Evolutionary conservation across 1,284 basidiomycete genomes (phyloP).

Genomic region (Pholiota adiposa): DNA sequence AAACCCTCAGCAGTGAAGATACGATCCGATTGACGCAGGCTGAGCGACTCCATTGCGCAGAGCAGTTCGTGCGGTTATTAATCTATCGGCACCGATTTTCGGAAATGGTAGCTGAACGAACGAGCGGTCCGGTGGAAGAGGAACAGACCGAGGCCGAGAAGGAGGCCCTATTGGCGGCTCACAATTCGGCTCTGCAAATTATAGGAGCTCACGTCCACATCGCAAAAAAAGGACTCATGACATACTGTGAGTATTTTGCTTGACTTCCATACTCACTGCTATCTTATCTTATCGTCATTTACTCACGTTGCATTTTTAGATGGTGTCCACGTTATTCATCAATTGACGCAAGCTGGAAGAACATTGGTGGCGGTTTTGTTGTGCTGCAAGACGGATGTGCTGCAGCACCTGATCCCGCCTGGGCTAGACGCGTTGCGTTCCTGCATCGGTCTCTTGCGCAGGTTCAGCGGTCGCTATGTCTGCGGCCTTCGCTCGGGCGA

Average conservation of each 20-base stretch:
- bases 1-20: conserved; percentile 84
- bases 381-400: conserved; percentile 71
- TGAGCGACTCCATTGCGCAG: conserved; percentile 81
- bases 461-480: conserved; percentile 82
- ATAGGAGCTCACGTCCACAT: conserved; percentile 83
- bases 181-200: conserved; percentile 77
- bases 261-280: conserved; percentile 11
- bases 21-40: conserved; percentile 88
- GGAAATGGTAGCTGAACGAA: conserved; percentile 70
- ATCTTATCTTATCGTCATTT: conserved; percentile 18
- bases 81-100: conserved; percentile 79
- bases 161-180: conserved; percentile 71
- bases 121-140: conserved; percentile 48
- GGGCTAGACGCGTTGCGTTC: conserved; percentile 84
- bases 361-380: conserved; percentile 85
- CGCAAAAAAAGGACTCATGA: conserved; percentile 88
- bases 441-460: conserved; percentile 79
- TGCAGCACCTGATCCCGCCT: conserved; percentile 77
- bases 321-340: conserved; percentile 92
- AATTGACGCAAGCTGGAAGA: conserved; percentile 89
- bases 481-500: conserved; percentile 88
- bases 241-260: conserved; percentile 71
- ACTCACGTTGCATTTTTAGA: conserved; percentile 47
- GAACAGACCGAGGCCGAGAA: conserved; percentile 66
- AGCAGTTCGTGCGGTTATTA: conserved; percentile 83